Evolutionary conservation across 2,329 filamentous ascomycete species (phyloP).

Genomic region (Fusarium euwallaceae): DNA sequence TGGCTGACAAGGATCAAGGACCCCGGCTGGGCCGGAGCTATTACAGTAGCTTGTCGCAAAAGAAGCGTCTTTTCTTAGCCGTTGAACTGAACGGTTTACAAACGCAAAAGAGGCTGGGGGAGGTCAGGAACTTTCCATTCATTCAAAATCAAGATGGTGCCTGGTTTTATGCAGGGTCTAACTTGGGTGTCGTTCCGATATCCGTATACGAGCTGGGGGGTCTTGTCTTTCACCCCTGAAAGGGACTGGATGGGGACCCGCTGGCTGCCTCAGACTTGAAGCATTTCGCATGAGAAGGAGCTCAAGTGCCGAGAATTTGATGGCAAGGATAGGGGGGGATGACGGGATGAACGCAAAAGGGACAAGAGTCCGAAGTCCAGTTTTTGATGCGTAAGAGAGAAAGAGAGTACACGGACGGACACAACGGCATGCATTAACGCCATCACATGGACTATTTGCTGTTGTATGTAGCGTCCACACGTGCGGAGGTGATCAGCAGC

Average conservation of each 20-base stretch:
- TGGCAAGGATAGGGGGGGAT: background rate
- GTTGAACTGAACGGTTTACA: background rate
- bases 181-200: conserved; percentile 15
- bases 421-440: background rate
- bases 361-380: background rate
- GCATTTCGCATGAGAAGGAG: background rate
- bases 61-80: conserved; percentile 6
- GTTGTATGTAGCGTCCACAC: conserved; percentile 1
- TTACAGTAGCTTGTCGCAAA: conserved; percentile 16
- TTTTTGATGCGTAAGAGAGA: background rate
- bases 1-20: conserved; percentile 13
- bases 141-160: conserved; percentile 14
- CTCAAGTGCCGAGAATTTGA: background rate
- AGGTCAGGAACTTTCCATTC: conserved; percentile 22
- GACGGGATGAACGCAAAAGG: background rate
- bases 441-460: background rate
- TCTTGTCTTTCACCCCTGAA: conserved; percentile 27
- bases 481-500: conserved; percentile 30
- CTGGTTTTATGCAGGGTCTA: conserved; percentile 32
- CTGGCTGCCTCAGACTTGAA: background rate
- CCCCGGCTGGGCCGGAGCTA: conserved; percentile 6
- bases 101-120: background rate
- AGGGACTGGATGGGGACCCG: conserved; percentile 15
- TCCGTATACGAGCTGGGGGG: conserved; percentile 24
- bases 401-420: background rate